phyloP scores from a whole-genome alignment of 257 asterid genomes.

The Eustoma russellianum region DNA sequence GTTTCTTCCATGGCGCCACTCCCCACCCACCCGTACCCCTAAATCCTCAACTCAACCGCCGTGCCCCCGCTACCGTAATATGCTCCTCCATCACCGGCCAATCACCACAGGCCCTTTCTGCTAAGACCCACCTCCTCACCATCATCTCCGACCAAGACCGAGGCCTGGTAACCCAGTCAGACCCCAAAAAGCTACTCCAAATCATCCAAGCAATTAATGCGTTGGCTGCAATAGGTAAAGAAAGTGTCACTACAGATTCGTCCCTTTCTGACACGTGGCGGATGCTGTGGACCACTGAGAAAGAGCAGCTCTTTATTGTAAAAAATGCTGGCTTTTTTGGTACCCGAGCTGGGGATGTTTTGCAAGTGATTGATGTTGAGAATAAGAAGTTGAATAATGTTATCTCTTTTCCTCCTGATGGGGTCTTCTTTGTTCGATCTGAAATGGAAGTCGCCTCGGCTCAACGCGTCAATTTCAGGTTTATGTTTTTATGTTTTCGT shows the following conservation, averaged over 20 bases:
- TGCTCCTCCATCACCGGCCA: conserved; percentile 58
- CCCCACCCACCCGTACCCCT: neutral
- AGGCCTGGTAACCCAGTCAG: conserved; percentile 72
- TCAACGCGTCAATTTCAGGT: conserved; percentile 81
- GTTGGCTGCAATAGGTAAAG: conserved; percentile 40
- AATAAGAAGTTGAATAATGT: conserved; percentile 54
- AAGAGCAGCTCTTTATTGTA: conserved; percentile 75
- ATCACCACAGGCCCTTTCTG: conserved; percentile 28
- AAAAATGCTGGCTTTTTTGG: conserved; percentile 62
- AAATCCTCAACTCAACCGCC: conserved; percentile 7
- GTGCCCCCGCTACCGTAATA: conserved; percentile 10
- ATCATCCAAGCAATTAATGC: conserved; percentile 59
- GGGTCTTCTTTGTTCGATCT: conserved; percentile 92
- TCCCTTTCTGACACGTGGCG: conserved; percentile 80
- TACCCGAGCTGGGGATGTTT: conserved; percentile 70
- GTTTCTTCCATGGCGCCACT: conserved; percentile 46
- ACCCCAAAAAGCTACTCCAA: conserved; percentile 54
- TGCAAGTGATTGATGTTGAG: conserved; percentile 80
- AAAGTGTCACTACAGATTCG: conserved; percentile 45
- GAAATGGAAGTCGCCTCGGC: conserved; percentile 57
- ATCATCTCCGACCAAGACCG: conserved; percentile 76
- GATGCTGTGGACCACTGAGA: conserved; percentile 96
- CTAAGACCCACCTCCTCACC: conserved; percentile 70
- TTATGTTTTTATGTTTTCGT: neutral
- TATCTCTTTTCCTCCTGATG: conserved; percentile 82